Evolutionary conservation across 176 grass and related monocot genomes (phyloP).

Genomic region (Ananas comosus): DNA sequence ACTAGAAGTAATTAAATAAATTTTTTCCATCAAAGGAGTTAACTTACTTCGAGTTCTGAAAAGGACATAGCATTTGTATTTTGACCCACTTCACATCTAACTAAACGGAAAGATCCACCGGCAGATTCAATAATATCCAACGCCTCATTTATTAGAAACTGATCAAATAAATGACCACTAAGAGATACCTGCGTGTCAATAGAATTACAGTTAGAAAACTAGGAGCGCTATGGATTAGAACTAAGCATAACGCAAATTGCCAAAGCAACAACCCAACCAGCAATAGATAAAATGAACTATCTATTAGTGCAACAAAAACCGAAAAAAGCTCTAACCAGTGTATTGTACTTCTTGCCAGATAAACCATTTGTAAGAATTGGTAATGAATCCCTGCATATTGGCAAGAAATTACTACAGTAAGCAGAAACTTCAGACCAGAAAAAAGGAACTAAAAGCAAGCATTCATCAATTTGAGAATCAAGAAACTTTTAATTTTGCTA

Average conservation of each 20-base stretch:
- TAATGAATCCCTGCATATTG: slow-evolving; percentile 53
- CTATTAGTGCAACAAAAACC: slow-evolving; percentile 10
- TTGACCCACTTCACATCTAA: slow-evolving; percentile 85
- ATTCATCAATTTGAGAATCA: background rate
- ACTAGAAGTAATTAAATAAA: no score
- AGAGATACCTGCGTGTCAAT: slow-evolving; percentile 64
- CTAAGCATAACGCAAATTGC: background rate
- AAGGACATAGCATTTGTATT: slow-evolving; percentile 70
- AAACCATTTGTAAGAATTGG: slow-evolving; percentile 36
- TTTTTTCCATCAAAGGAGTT: background rate
- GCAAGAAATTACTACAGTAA: slow-evolving; percentile 14
- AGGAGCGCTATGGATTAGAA: background rate
- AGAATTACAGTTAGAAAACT: slow-evolving; percentile 11
- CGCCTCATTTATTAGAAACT: slow-evolving; percentile 91
- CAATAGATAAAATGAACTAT: background rate
- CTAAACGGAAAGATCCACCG: slow-evolving; percentile 72
- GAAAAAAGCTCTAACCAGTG: slow-evolving; percentile 51
- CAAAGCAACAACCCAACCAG: background rate
- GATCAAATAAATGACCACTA: slow-evolving; percentile 92
- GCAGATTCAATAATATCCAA: slow-evolving; percentile 84
- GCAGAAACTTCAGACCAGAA: slow-evolving; percentile 1
- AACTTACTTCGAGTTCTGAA: slow-evolving; percentile 89
- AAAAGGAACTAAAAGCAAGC: slow-evolving; percentile 3
- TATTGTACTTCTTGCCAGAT: slow-evolving; percentile 60
- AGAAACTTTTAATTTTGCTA: background rate